Evolutionary conservation across 2,329 filamentous ascomycete species (phyloP).

Genomic region (Thelonectria rubi): DNA sequence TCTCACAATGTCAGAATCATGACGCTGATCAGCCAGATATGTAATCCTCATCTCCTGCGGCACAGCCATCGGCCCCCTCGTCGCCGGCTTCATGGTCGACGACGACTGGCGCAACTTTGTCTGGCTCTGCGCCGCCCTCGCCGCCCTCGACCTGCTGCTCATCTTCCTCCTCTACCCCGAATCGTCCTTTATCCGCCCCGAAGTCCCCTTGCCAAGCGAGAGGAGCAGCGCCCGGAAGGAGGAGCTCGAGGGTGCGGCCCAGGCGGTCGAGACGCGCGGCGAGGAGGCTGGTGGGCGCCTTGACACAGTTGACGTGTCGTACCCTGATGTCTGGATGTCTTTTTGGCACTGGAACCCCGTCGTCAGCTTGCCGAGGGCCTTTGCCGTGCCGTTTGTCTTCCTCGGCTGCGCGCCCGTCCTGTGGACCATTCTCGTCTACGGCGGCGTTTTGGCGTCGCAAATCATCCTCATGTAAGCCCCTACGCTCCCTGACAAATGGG

Average conservation of each 20-base stretch:
- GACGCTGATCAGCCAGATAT: neutral
- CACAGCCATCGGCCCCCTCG: slow-evolving; percentile 1
- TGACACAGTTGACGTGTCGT: neutral
- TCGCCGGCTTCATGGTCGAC: slow-evolving; percentile 13
- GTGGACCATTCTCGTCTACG: slow-evolving; percentile 12
- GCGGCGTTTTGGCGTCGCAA: slow-evolving; percentile 1
- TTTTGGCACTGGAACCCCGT: slow-evolving; percentile 1
- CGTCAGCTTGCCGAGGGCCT: slow-evolving; percentile 1
- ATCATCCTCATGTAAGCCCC: slow-evolving; percentile 7
- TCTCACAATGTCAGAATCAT: neutral
- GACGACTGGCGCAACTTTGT: slow-evolving; percentile 7
- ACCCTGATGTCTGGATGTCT: neutral
- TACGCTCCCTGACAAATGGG: too few relatives aligned
- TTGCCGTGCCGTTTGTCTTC: slow-evolving; percentile 6
- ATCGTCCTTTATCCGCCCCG: slow-evolving; percentile 6
- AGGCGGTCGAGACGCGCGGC: neutral
- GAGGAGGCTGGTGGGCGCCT: neutral
- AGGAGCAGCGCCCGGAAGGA: neutral
- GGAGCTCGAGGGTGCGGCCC: neutral
- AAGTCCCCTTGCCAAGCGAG: neutral
- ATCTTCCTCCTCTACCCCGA: slow-evolving; percentile 9
- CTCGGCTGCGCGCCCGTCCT: neutral
- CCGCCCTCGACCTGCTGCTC: neutral
- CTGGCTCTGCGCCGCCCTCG: slow-evolving; percentile 12
- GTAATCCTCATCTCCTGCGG: slow-evolving; percentile 11